Percentiles rank a stretch among this genome's conserved stretches.
Conservation (phyloP, 495 filamentous ascomycete species). For the Talaromyces wortmannii region DNA sequence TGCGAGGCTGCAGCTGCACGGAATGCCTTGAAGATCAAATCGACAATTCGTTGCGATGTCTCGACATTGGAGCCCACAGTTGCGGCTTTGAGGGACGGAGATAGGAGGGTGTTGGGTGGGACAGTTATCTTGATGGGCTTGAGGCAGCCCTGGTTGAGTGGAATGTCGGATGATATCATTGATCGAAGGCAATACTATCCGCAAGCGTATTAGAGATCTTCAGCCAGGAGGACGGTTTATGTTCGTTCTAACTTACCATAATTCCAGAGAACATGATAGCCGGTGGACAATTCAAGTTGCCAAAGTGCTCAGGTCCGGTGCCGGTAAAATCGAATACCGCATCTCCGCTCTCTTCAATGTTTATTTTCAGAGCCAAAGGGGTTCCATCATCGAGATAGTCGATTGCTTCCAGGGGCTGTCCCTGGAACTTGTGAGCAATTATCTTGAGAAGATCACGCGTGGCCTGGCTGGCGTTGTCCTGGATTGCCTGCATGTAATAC, state of each 20-base stretch:
- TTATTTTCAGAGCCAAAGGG: slow-evolving; percentile 37
- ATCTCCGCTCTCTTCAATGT: slow-evolving; percentile 73
- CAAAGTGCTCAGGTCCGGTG: slow-evolving; percentile 91
- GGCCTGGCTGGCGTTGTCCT: slow-evolving; percentile 81
- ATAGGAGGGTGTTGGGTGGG: slow-evolving; percentile 77
- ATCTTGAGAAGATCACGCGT: slow-evolving; percentile 81
- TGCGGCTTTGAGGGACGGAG: slow-evolving; percentile 78
- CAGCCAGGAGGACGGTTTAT: not conserved
- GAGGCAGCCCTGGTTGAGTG: slow-evolving; percentile 96
- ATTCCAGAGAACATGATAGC: slow-evolving; percentile 93
- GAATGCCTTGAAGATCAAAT: slow-evolving; percentile 90
- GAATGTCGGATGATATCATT: slow-evolving; percentile 89
- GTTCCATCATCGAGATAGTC: slow-evolving; percentile 83
- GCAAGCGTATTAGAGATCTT: not conserved
- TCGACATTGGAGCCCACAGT: slow-evolving; percentile 96
- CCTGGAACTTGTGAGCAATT: slow-evolving; percentile 71
- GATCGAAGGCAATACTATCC: slow-evolving; percentile 74
- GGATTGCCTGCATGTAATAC: slow-evolving; percentile 94
- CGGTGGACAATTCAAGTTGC: slow-evolving; percentile 90
- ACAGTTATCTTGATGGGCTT: slow-evolving; percentile 81
- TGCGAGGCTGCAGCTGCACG: slow-evolving; percentile 87
- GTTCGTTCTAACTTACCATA: slow-evolving; percentile 37
- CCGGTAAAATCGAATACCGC: slow-evolving; percentile 71
- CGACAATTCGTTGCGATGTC: slow-evolving; percentile 85
- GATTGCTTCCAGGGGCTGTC: slow-evolving; percentile 67